Conservation (phyloP, 2,329 filamentous ascomycete species). For the Cadophora luteo-olivacea region DNA sequence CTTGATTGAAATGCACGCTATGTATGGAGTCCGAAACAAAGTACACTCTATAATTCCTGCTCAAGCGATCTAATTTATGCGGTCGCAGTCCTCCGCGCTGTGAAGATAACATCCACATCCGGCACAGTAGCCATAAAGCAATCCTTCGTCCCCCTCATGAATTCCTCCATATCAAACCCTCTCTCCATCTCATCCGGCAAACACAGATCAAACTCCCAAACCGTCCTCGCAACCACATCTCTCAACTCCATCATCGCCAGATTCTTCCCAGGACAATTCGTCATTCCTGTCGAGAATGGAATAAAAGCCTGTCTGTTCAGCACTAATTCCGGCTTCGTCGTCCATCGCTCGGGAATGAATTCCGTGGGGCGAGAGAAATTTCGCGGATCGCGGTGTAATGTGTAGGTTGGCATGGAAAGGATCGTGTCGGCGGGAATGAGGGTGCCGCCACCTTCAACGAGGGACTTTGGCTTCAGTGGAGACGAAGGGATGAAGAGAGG, state of each 20-base stretch:
- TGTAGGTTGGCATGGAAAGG: slow-evolving; percentile 25
- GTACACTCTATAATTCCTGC: too few relatives aligned
- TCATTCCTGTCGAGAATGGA: slow-evolving; percentile 39
- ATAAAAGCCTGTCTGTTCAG: slow-evolving; percentile 40
- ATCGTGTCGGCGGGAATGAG: slow-evolving; percentile 28
- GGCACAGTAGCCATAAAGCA: slow-evolving; percentile 24
- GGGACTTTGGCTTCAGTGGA: not conserved
- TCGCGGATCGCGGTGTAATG: slow-evolving; percentile 27
- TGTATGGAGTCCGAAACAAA: too few relatives aligned
- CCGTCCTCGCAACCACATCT: slow-evolving; percentile 34
- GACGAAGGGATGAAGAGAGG: slow-evolving; percentile 38
- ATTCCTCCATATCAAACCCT: slow-evolving; percentile 21
- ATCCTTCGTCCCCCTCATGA: slow-evolving; percentile 26
- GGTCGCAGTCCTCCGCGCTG: not conserved
- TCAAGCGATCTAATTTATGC: not conserved
- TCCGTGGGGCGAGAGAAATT: slow-evolving; percentile 31
- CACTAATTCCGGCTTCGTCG: slow-evolving; percentile 33
- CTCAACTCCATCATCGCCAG: slow-evolving; percentile 45
- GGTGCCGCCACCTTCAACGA: not conserved
- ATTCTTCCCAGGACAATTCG: slow-evolving; percentile 43
- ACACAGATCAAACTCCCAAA: slow-evolving; percentile 13
- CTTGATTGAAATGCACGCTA: too few relatives aligned
- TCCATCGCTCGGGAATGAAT: slow-evolving; percentile 46
- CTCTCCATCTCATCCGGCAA: not conserved
- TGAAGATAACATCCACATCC: slow-evolving; percentile 11